A percentile compares a stretch with the other conserved stretches of the same genome.
Evolutionary conservation across 2,329 filamentous ascomycete species (phyloP).

Genomic region (Penicillium sp.): DNA sequence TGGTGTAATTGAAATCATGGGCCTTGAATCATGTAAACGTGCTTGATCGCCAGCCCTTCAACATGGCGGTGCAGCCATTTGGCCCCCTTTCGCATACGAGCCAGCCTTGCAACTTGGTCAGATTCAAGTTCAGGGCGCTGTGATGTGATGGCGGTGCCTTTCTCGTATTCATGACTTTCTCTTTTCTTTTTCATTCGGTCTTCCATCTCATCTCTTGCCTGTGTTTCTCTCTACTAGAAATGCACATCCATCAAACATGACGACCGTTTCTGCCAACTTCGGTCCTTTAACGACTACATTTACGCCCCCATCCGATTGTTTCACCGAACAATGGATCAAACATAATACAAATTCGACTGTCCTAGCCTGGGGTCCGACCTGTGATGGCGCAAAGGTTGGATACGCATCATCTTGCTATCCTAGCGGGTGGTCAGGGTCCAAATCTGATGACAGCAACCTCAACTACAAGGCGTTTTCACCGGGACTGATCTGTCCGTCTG

Average conservation of each 20-base stretch:
- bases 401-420: constrained; percentile 11
- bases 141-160: too few species aligned
- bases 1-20: too few species aligned
- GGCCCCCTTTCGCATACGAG: too few species aligned
- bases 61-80: too few species aligned
- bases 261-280: constrained; percentile 8
- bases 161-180: too few species aligned
- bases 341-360: background rate
- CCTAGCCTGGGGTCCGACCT: constrained; percentile 10
- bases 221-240: too few species aligned
- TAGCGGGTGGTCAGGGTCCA: constrained; percentile 4
- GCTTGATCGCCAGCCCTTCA: too few species aligned
- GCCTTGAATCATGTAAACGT: too few species aligned
- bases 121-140: too few species aligned
- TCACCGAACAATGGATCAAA: constrained; percentile 6
- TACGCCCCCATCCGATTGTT: constrained; percentile 1
- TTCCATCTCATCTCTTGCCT: too few species aligned
- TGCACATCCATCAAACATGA: constrained; percentile 1
- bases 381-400: constrained; percentile 3
- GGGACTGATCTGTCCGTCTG: constrained; percentile 7
- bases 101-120: too few species aligned
- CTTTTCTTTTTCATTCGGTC: too few species aligned
- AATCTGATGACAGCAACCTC: background rate
- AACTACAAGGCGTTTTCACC: constrained; percentile 13
- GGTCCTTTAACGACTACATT: constrained; percentile 14